Conservation (phyloP, 352 stramenopile species). For the Phytophthora foliorum region DNA sequence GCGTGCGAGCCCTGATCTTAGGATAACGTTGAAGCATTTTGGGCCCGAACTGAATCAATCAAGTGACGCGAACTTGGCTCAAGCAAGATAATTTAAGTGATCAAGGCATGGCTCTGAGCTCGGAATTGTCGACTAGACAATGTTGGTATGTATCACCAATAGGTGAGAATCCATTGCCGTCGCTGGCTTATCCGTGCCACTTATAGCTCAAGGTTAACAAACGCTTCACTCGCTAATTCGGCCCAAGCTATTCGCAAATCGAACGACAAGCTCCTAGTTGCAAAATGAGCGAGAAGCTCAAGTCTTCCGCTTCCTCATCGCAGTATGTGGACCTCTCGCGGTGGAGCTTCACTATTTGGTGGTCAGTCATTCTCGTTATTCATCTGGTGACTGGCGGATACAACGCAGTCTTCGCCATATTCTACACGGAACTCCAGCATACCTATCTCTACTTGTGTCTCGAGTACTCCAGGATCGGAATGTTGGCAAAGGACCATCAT, state of each 20-base stretch:
- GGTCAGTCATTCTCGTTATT: slow-evolving; percentile 14
- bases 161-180: no score
- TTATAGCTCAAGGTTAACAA: background rate
- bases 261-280: background rate
- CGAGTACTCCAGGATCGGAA: slow-evolving; percentile 23
- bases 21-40: no score
- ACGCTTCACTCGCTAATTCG: no score
- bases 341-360: slow-evolving; percentile 19
- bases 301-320: slow-evolving; percentile 1
- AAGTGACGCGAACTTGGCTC: no score
- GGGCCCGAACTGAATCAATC: no score
- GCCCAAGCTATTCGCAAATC: no score
- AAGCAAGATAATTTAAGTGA: no score
- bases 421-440: slow-evolving; percentile 18
- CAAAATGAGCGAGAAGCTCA: background rate
- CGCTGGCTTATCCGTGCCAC: no score
- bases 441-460: slow-evolving; percentile 20
- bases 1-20: no score
- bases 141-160: no score
- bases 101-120: no score
- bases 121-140: no score
- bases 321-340: slow-evolving; percentile 21
- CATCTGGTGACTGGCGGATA: slow-evolving; percentile 17
- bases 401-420: slow-evolving; percentile 16
- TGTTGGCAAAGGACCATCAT: slow-evolving; percentile 15